Evolutionary conservation across 768 basidiomycete genomes (phyloP).

Genomic region (Pisolithus albus): DNA sequence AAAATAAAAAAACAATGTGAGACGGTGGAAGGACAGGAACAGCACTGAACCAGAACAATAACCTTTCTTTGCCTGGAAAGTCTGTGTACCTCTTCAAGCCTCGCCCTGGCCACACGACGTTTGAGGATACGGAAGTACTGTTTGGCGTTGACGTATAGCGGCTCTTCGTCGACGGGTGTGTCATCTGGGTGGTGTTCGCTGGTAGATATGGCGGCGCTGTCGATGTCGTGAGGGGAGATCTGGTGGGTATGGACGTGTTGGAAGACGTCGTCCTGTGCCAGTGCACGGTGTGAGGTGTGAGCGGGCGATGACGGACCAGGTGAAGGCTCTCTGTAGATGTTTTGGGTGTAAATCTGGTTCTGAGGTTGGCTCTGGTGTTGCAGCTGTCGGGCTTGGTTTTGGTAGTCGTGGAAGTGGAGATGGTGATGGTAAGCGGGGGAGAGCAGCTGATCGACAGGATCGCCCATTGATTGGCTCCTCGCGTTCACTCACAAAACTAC

Average conservation of each 20-base stretch:
- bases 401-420: constrained; percentile 27
- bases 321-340: constrained; percentile 25
- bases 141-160: constrained; percentile 98
- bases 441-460: constrained; percentile 59
- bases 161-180: constrained; percentile 78
- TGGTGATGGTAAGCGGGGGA: constrained; percentile 45
- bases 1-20: not conserved
- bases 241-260: constrained; percentile 21
- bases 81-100: constrained; percentile 90
- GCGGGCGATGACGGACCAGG: constrained; percentile 26
- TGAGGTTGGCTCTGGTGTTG: constrained; percentile 15
- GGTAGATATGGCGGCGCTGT: constrained; percentile 2
- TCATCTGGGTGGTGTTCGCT: constrained; percentile 28
- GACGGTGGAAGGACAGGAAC: not conserved
- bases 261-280: constrained; percentile 26
- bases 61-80: constrained; percentile 93
- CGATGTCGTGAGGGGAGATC: constrained; percentile 10
- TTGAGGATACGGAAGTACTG: constrained; percentile 99
- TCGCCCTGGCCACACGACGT: constrained; percentile 81
- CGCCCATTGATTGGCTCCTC: constrained; percentile 46
- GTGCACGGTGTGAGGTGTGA: constrained; percentile 19
- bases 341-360: constrained; percentile 15
- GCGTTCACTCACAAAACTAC: constrained; percentile 21
- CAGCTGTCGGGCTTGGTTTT: constrained; percentile 17
- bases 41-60: not conserved